Evolutionary conservation across 306 rosid genomes (phyloP).

Genomic region (Gastrolobium bilobum): DNA sequence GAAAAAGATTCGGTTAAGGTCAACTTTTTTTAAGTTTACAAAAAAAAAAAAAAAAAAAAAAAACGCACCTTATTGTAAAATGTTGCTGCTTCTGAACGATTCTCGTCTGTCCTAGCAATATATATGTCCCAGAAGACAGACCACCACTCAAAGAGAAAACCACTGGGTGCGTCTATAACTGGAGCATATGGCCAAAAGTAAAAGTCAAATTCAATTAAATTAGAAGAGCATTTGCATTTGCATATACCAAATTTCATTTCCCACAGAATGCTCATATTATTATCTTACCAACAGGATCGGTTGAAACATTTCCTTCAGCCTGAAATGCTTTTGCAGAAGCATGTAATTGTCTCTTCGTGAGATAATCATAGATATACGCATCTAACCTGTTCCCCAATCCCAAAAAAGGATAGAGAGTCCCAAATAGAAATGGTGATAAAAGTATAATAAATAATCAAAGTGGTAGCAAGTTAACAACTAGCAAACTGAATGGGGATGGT

Average conservation of each 20-base stretch:
- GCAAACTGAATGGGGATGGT: conserved; percentile 1
- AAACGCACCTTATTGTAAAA: conserved; percentile 66
- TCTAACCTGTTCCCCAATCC: conserved; percentile 68
- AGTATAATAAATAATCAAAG: conserved; percentile 21
- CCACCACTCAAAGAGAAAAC: conserved; percentile 97
- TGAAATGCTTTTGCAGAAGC: conserved; percentile 76
- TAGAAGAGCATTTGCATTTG: conserved; percentile 23
- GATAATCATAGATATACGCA: conserved; percentile 71
- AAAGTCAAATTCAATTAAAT: conserved; percentile 26
- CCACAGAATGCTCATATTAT: not conserved
- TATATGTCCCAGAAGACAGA: conserved; percentile 84
- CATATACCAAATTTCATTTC: conserved; percentile 14
- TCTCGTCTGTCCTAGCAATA: conserved; percentile 63
- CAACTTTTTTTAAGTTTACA: not conserved
- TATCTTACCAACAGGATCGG: conserved; percentile 71
- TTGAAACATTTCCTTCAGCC: conserved; percentile 68
- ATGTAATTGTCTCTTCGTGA: conserved; percentile 73
- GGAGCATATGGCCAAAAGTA: conserved; percentile 44
- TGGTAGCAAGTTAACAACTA: conserved; percentile 24
- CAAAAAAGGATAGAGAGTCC: conserved; percentile 17
- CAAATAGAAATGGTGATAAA: conserved; percentile 1
- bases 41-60: not conserved
- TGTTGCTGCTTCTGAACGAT: conserved; percentile 73
- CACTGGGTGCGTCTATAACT: conserved; percentile 80
- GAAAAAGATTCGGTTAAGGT: not conserved